Evolutionary conservation across 164 flowering plant genomes (phyloP), one percentile per base, ranked within the genome.

Genomic region (Liquidambar formosana): DNA sequence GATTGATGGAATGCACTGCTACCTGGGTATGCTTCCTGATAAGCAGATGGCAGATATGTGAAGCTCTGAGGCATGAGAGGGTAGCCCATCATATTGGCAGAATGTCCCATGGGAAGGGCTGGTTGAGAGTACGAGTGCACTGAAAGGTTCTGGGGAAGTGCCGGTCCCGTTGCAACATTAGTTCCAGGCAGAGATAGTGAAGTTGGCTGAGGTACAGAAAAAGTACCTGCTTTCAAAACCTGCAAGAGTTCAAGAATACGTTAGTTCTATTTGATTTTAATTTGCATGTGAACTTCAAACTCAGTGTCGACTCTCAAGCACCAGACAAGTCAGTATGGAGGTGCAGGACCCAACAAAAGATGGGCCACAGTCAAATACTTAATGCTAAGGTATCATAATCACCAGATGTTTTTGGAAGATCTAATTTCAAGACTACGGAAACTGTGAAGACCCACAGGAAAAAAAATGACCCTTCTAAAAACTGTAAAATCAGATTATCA

Each of bases 61-160:
- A 84, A 79, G 71, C 79, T 86, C 77, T 78, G 93, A 23, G 84
- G 81, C 28, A 78, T 63, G 63, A 72, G 74, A 16, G 82, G 84
- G 59, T 80, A 82, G 60, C 84, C 75, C 61, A 74, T 70, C 88
- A 80, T 80, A 71, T 80, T 84, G 27, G 83, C 72, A 72, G 78
- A 80, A 62, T 80, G 87, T 27, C 82, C 91, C 79, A 83, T 49
- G 53, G 90, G 86, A 73, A 81, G 85, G 47, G 80, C 64, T 43
- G 85, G 81, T 68, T 85, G 88, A 16, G 93, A 75, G 60, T 84
- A 84, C 21, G 90, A 79, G 65, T 82, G 83, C 63, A 74, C 54
- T 3, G 87, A 61, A 13, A 79, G 75, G 59, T 82, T 85, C 53
- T 85, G 89, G 27, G 83, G 86, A 65, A 75, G 80, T 23, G 75